phyloP scores from a whole-genome alignment of 768 basidiomycete species.

The Termitomyces sp. region DNA sequence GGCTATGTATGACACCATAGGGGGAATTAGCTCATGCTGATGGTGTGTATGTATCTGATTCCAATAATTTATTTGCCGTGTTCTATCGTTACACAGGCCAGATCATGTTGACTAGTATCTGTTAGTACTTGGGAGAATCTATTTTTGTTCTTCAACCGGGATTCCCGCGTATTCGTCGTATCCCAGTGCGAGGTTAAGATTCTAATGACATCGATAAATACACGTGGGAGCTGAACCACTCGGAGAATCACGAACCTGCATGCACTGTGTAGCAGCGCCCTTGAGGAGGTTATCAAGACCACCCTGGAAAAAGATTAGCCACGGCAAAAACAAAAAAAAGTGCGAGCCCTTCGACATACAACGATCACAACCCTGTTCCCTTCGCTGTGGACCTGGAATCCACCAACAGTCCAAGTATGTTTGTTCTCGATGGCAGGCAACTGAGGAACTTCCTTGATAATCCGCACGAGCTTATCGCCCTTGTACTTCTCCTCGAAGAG shows the following conservation, averaged over 20 bases:
- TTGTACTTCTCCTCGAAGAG: conserved; percentile 80
- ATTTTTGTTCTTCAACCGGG: conserved; percentile 28
- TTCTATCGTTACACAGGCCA: conserved; percentile 6
- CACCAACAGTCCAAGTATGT: conserved; percentile 91
- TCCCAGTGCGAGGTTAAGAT: conserved; percentile 87
- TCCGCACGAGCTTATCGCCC: conserved; percentile 68
- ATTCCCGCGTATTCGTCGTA: conserved; percentile 86
- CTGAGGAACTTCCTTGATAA: conserved; percentile 69
- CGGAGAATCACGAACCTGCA: conserved; percentile 62
- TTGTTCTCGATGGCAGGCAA: conserved; percentile 74
- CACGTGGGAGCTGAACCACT: neutral
- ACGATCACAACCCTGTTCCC: conserved; percentile 94
- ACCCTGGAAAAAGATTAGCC: conserved; percentile 51
- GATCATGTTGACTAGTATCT: neutral
- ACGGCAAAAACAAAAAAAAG: conserved; percentile 1
- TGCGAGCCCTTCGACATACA: conserved; percentile 53
- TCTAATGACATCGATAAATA: conserved; percentile 42
- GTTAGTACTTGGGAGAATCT: neutral
- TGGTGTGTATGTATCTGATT: neutral
- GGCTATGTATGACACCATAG: no score
- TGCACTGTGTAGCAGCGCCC: conserved; percentile 96
- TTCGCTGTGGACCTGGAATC: conserved; percentile 88
- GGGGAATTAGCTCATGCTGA: no score
- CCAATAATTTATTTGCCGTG: neutral
- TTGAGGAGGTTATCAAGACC: conserved; percentile 96